A percentile compares a stretch with the other conserved stretches of the same genome.
Conservation (phyloP, 2,329 filamentous ascomycete genomes). For the Aureobasidium musti region DNA sequence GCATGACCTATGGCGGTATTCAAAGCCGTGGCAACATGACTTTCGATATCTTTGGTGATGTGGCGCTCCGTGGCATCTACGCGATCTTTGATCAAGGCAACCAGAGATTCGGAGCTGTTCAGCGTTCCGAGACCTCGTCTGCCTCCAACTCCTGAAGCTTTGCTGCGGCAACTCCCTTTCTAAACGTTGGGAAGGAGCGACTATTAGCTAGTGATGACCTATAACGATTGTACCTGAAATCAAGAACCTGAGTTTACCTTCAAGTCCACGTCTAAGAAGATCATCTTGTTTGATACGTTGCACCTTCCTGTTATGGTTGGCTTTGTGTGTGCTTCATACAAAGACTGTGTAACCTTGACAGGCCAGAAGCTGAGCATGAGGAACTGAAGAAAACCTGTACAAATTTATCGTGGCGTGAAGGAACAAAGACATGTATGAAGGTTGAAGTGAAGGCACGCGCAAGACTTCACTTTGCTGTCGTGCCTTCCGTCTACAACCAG, state of each 20-base stretch:
- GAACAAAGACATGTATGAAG: too few relatives aligned
- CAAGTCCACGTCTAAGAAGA: too few relatives aligned
- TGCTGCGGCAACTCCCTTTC: background rate
- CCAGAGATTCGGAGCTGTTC: slow-evolving; percentile 31
- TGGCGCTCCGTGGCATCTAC: slow-evolving; percentile 60
- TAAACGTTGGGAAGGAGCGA: background rate
- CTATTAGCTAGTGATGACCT: background rate
- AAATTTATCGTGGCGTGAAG: too few relatives aligned
- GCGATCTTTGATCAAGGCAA: slow-evolving; percentile 62
- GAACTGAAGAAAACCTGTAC: too few relatives aligned
- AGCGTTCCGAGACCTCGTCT: slow-evolving; percentile 27
- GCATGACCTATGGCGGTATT: slow-evolving; percentile 64
- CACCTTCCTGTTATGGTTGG: background rate
- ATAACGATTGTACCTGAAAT: background rate
- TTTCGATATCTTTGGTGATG: slow-evolving; percentile 66
- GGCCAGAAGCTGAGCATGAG: too few relatives aligned
- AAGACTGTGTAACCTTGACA: too few relatives aligned
- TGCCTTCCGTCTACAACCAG: too few relatives aligned
- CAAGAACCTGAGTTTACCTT: background rate
- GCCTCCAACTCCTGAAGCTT: slow-evolving; percentile 9
- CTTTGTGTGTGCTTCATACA: background rate
- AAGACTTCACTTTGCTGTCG: too few relatives aligned
- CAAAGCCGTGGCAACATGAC: slow-evolving; percentile 61
- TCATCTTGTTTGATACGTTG: background rate
- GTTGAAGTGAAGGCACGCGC: too few relatives aligned